Evolutionary conservation across 176 grass and related monocot species (phyloP), one percentile per base, ranked within the genome.

Genomic region (Oryza officinalis): DNA sequence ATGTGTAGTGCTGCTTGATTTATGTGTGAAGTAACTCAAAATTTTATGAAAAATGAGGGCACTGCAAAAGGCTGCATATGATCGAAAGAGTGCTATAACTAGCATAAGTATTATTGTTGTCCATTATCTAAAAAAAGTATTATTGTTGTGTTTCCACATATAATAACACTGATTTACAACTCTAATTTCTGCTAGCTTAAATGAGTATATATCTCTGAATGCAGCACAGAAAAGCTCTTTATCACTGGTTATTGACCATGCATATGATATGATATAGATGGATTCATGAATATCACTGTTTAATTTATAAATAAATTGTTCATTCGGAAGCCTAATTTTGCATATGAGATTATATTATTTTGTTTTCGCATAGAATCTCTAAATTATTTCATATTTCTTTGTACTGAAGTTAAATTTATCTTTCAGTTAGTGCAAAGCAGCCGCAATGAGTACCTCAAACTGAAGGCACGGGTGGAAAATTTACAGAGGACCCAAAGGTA

Each of bases 401-500:
- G 32, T 54, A 79, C 47, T 90, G 67, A 90, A 74, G 17, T 50
- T 40, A 8, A 49, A 59, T 8, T 68, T 80, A 28, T 86, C 57
- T 84, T 93, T 87, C 88, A 96, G 94, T 70, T 93, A 64, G 83
- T 96, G 43, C 89, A 89, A 77, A 99, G 83, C 61, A 99, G 91
- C 78, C 93, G 88, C 20, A 91, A 94, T 17, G 93, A 99, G 75
- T 99, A 94, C 72, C 71, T 96, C 35, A 92, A 84, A 68, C 88
- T 99, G 38, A 96, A 99, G 87, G 50, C 83, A 20, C 83, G 83
- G 17, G 89, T 99, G n/a, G 91, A 94, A 37, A 86, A 41, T 65
- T 84, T 99, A 73, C 97, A 99, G 80, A 85, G 86, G 74, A 78
- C 81, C 43, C 97, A 99, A 86, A 92, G 97, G 97, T 89, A 84